A percentile compares a stretch with the other conserved stretches of the same genome.
Evolutionary conservation across 1,139 yeast genomes (phyloP).

Genomic region (Spencermartinsiella ligniputridi): DNA sequence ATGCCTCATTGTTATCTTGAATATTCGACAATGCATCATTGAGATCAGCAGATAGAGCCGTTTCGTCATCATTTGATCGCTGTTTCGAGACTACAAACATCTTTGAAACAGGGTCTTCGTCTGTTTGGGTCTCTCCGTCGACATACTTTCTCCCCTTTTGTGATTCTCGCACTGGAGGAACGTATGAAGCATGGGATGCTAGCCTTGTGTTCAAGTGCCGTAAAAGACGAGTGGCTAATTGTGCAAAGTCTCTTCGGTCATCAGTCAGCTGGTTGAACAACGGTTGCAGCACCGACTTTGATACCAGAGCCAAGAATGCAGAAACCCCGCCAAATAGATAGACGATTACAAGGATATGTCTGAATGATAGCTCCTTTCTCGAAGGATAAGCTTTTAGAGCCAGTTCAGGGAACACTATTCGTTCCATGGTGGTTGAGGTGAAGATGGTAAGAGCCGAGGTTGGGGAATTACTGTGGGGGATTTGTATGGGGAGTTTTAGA

Average conservation of each 20-base stretch:
- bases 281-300: conserved; percentile 33
- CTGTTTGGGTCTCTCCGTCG: conserved; percentile 32
- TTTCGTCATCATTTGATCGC: not conserved
- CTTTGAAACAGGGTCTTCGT: conserved; percentile 6
- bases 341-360: conserved; percentile 28
- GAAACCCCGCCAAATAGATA: conserved; percentile 35
- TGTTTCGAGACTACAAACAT: conserved; percentile 1
- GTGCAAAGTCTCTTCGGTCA: conserved; percentile 33
- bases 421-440: no score
- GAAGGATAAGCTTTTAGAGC: not conserved
- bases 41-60: not conserved
- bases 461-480: no score
- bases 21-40: conserved; percentile 5
- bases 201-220: conserved; percentile 21
- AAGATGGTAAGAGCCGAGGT: no score
- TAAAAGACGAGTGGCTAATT: conserved; percentile 21
- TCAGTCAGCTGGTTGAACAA: conserved; percentile 33
- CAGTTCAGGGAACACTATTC: conserved; percentile 3
- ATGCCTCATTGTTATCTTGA: not conserved
- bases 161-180: conserved; percentile 23
- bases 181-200: conserved; percentile 17
- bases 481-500: no score
- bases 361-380: conserved; percentile 21
- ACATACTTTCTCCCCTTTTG: conserved; percentile 22
- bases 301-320: conserved; percentile 28